Base-by-base conservation (phyloP, 2,329 filamentous ascomycete species). In the Neoarthrinium moseri region DNA sequence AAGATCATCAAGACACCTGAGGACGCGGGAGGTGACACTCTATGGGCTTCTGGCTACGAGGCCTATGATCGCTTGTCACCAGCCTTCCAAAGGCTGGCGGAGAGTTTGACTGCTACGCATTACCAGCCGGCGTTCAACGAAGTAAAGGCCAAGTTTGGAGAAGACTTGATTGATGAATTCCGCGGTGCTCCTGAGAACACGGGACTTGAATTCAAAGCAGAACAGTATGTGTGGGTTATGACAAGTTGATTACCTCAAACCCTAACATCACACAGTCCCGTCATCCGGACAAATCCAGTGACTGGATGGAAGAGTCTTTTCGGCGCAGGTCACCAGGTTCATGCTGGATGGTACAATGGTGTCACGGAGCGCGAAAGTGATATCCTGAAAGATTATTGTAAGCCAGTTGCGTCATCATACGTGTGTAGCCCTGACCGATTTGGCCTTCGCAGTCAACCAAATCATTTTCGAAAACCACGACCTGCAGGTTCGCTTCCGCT, bases 11-110 rank as follows among this genome's bases (percentile, higher is more conserved):
- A 71, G 56, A 63, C 68, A 11, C 71, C 71, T 1, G 56, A 57
- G 39, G 63, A 66, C n/a, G 68, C 63, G 13, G 72, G 71, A 36
- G 70, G 71, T 60, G 69, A 73, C 45, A 73, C 69, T 1, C 54
- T 72, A 5, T 72, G 67, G 67, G 69, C 69, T 3, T 70, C 66
- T 1, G 68, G 65, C 13, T 71, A 69, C 46, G 65, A 71, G 49
- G 55, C 65, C 4, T 70, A 69, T 48, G 70, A 71, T 54, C 66
- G 67, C n/a, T 48, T 63, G 27, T 59, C 55, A 36, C 51, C 51
- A 15, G 44, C 53, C 4, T 22, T 58, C 21, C 56, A 58, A 51
- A 55, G 52, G 47, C 43, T 63, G 4, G 52, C 52, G 18, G 59
- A 63, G 23, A 33, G 53, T 23, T 46, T 62, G 32, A 62, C 57